Base-by-base conservation (phyloP, 108 stramenopile species). In the Fistulifera solaris region DNA sequence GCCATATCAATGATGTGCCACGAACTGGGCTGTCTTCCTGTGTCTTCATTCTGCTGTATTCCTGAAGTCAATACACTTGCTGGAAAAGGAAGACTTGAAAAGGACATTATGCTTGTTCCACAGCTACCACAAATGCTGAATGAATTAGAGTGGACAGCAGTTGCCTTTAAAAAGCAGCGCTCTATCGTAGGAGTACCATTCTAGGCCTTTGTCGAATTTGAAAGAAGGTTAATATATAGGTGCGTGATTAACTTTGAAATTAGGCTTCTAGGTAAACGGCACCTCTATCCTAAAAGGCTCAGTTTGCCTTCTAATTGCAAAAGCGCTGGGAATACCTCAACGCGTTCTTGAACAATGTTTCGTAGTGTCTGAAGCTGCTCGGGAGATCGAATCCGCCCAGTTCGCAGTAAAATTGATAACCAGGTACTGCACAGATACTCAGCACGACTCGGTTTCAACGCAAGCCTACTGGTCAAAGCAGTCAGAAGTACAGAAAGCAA, bases 131-230 rank as follows among this genome's bases (percentile, higher is more conserved):
- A 66, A 42, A 44, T 67, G 84, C n/a, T 78, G 77, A 45, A 65
- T 15, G 84, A 89, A 62, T 66, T 85, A 59, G 82, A 89, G 61
- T 89, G 84, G 88, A 83, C 79, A 81, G 86, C 58, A 7, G 64
- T 59, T 24, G 86, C 86, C 12, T 60, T 73, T 39, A 70, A 63
- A 17, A 43, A 54, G 12, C 82, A 87, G 31, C 61, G 70, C 22
- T 53, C 50, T 2, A 23, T 56, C 13, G 59, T 66, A 24, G 85
- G 44, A 45, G 31, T 35, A 6, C 31, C 31, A 8, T 35, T 35
- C 31, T 35, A 35, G 8, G n/a, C n/a, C n/a, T n/a, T n/a, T n/a
- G n/a, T n/a, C n/a, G n/a, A n/a, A n/a, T n/a, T n/a, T n/a, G n/a
- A n/a, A n/a, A n/a, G n/a, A n/a, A n/a, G n/a, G n/a, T n/a, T n/a